These are phyloP conservation scores for Phytophthora pseudosyringae DNA, from an alignment of 352 stramenopile genomes.

Conservation along the genomic window DNA sequence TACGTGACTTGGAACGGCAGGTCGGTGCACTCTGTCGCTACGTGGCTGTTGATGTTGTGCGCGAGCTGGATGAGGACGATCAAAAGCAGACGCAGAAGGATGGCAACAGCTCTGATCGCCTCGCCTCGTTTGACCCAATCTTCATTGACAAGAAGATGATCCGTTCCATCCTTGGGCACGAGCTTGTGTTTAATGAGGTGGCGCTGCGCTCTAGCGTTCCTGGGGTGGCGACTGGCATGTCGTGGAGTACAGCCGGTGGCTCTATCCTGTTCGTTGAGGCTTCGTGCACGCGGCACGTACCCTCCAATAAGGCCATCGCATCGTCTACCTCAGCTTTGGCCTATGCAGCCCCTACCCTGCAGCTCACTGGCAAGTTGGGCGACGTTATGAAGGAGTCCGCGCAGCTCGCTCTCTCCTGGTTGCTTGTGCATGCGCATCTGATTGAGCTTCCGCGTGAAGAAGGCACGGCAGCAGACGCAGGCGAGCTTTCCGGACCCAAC, in stretches of 20 bases:
- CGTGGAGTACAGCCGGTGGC: conserved; percentile 79
- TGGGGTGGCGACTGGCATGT: conserved; percentile 84
- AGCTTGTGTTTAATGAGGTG: conserved; percentile 80
- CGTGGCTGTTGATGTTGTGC: conserved; percentile 73
- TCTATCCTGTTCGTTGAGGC: conserved; percentile 90
- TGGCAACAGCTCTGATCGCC: conserved; percentile 17
- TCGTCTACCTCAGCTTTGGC: conserved; percentile 25
- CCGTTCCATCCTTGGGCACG: conserved; percentile 65
- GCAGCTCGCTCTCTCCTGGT: conserved; percentile 84
- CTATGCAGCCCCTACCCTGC: conserved; percentile 43
- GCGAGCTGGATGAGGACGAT: conserved; percentile 44
- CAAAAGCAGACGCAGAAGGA: conserved; percentile 19
- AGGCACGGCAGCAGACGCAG: background rate
- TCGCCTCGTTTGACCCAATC: conserved; percentile 44
- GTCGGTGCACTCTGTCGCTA: conserved; percentile 80
- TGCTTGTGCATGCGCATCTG: conserved; percentile 66
- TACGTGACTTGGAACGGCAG: conserved; percentile 84
- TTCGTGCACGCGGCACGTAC: conserved; percentile 60
- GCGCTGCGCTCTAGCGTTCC: conserved; percentile 68
- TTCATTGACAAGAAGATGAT: conserved; percentile 62
- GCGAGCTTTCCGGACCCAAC: conserved; percentile 28
- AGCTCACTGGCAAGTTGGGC: conserved; percentile 80
- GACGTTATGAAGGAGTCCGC: conserved; percentile 92
- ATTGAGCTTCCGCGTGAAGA: conserved; percentile 50
- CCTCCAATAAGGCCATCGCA: conserved; percentile 19